phyloP scores from a whole-genome alignment of 495 filamentous ascomycete genomes.

The Thermothielavioides terrestris region DNA sequence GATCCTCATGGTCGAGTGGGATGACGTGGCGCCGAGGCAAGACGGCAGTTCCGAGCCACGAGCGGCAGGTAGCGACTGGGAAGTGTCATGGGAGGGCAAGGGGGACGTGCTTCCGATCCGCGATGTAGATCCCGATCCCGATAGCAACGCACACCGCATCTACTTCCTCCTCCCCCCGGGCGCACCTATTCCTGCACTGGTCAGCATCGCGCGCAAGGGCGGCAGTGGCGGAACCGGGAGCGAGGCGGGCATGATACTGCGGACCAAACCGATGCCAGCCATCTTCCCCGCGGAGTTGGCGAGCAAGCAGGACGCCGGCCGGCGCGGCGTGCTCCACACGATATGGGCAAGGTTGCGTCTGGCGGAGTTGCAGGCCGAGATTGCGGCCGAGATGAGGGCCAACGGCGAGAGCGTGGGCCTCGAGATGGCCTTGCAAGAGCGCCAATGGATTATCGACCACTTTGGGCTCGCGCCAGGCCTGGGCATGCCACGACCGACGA shows the following conservation, averaged over 20 bases:
- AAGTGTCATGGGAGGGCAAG: constrained; percentile 71
- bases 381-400: constrained; percentile 48
- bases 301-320: constrained; percentile 54
- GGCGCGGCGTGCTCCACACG: constrained; percentile 72
- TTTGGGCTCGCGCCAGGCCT: constrained; percentile 51
- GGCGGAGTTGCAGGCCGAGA: constrained; percentile 62
- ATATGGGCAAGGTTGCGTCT: constrained; percentile 74
- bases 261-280: constrained; percentile 66
- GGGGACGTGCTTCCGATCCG: constrained; percentile 53
- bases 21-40: constrained; percentile 40
- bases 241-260: constrained; percentile 21
- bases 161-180: constrained; percentile 68
- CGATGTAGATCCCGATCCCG: constrained; percentile 35
- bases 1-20: constrained; percentile 80
- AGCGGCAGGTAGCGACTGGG: constrained; percentile 45
- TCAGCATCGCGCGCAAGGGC: constrained; percentile 51
- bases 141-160: constrained; percentile 43
- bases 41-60: background rate
- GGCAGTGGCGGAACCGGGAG: constrained; percentile 12
- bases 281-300: constrained; percentile 70
- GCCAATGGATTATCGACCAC: constrained; percentile 70
- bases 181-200: constrained; percentile 53
- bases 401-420: constrained; percentile 72
- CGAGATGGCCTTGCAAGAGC: constrained; percentile 72
- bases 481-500: constrained; percentile 19